Evolutionary conservation across 257 asterid species (phyloP).

Genomic region (Prunella vulgaris): DNA sequence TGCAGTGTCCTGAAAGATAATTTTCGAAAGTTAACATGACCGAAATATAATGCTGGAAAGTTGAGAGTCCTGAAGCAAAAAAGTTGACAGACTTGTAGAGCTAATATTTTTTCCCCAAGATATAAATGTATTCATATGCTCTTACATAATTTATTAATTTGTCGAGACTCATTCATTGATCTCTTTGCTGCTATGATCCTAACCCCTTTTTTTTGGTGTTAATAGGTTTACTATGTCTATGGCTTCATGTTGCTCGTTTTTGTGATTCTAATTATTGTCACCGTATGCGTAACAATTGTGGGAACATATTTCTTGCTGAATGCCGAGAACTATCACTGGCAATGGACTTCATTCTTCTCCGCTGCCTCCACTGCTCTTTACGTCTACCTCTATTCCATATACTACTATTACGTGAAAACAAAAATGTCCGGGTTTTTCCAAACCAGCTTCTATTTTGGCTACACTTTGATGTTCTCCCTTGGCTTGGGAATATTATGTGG

Average conservation of each 20-base stretch:
- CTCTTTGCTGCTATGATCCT: not conserved
- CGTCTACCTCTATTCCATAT: slow-evolving; percentile 64
- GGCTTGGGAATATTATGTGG: slow-evolving; percentile 82
- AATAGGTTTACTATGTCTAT: slow-evolving; percentile 79
- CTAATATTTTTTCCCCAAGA: no score
- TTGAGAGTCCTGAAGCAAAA: no score
- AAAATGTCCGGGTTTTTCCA: slow-evolving; percentile 89
- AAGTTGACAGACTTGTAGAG: no score
- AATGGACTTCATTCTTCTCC: slow-evolving; percentile 79
- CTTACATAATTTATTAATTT: not conserved
- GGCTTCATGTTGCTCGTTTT: slow-evolving; percentile 86
- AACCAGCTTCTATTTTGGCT: slow-evolving; percentile 86
- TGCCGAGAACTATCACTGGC: slow-evolving; percentile 89
- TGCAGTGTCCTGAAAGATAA: no score
- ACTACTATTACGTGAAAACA: slow-evolving; percentile 68
- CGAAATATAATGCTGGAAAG: no score
- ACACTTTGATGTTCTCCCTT: slow-evolving; percentile 78
- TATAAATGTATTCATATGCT: not conserved
- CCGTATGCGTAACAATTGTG: slow-evolving; percentile 81
- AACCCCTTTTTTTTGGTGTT: slow-evolving; percentile 9
- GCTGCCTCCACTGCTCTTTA: slow-evolving; percentile 83
- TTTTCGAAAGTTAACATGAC: no score
- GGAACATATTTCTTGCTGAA: slow-evolving; percentile 88
- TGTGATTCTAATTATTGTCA: slow-evolving; percentile 72
- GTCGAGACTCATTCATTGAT: not conserved